phyloP scores from a whole-genome alignment of 2,329 filamentous ascomycete genomes.

The Penicillium corylophilum region DNA sequence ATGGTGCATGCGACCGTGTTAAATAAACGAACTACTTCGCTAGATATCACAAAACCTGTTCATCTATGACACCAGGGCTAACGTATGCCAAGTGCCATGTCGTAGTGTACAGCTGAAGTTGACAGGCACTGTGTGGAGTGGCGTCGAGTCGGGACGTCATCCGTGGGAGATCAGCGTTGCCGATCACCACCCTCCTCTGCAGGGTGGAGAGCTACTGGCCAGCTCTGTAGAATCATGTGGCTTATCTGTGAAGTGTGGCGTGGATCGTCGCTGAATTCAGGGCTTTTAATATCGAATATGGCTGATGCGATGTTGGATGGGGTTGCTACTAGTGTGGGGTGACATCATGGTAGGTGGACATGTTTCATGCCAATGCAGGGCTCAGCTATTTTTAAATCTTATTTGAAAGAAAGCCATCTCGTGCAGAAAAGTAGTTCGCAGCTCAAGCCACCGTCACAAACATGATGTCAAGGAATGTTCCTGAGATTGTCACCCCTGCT shows the following conservation, averaged over 20 bases:
- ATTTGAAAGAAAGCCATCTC: background rate
- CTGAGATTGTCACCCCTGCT: background rate
- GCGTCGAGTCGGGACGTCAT: conserved; percentile 21
- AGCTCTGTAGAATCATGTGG: background rate
- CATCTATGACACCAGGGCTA: background rate
- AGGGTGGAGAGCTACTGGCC: background rate
- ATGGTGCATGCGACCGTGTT: background rate
- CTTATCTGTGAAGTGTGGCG: background rate
- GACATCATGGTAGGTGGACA: conserved; percentile 1
- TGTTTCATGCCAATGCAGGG: background rate
- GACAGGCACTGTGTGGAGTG: conserved; percentile 8
- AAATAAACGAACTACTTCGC: background rate
- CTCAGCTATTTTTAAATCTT: background rate
- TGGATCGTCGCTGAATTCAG: background rate
- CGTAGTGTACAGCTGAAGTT: conserved; percentile 6
- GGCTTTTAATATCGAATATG: background rate
- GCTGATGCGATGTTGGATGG: background rate
- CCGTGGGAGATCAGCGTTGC: conserved; percentile 15
- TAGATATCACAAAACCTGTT: background rate
- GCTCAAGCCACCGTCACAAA: background rate
- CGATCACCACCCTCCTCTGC: background rate
- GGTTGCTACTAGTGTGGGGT: background rate
- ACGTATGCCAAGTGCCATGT: conserved; percentile 21
- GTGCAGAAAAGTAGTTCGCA: background rate
- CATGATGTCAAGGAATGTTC: conserved; percentile 1